These are phyloP conservation scores for Kodamaea laetipori DNA, from an alignment of 805 yeast species.

Conservation along the genomic window DNA sequence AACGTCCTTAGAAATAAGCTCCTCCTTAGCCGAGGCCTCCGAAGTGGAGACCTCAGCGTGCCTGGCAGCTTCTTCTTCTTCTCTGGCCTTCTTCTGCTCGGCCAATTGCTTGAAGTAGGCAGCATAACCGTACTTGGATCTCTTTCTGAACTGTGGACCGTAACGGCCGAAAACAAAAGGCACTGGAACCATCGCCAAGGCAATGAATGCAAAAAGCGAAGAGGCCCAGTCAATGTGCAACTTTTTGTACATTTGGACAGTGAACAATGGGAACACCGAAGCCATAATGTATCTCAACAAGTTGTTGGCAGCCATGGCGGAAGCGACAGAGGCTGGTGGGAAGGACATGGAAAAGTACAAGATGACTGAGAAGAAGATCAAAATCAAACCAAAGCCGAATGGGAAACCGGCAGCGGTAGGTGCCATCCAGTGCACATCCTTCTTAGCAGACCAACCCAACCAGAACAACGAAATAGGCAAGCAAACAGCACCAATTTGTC, in stretches of 20 bases:
- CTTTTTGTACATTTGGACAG: slow-evolving; percentile 76
- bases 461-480: slow-evolving; percentile 74
- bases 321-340: slow-evolving; percentile 77
- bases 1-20: not conserved
- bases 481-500: slow-evolving; percentile 66
- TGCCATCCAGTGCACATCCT: slow-evolving; percentile 69
- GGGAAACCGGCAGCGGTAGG: slow-evolving; percentile 78
- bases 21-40: not conserved
- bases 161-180: slow-evolving; percentile 67
- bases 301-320: slow-evolving; percentile 90
- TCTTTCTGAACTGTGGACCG: slow-evolving; percentile 59
- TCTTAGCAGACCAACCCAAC: slow-evolving; percentile 77
- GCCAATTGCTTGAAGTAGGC: slow-evolving; percentile 37
- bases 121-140: slow-evolving; percentile 61
- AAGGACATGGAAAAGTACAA: slow-evolving; percentile 69
- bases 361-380: slow-evolving; percentile 70
- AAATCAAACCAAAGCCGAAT: slow-evolving; percentile 71
- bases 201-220: slow-evolving; percentile 63
- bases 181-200: slow-evolving; percentile 70
- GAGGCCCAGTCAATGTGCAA: slow-evolving; percentile 81
- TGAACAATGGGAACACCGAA: slow-evolving; percentile 81
- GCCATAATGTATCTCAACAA: slow-evolving; percentile 73
- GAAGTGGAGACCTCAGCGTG: slow-evolving; percentile 14
- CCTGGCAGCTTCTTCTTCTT: slow-evolving; percentile 13
- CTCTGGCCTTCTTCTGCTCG: slow-evolving; percentile 22